phyloP scores from a whole-genome alignment of 1,284 basidiomycete species.

The Rhodotorula sp. region DNA sequence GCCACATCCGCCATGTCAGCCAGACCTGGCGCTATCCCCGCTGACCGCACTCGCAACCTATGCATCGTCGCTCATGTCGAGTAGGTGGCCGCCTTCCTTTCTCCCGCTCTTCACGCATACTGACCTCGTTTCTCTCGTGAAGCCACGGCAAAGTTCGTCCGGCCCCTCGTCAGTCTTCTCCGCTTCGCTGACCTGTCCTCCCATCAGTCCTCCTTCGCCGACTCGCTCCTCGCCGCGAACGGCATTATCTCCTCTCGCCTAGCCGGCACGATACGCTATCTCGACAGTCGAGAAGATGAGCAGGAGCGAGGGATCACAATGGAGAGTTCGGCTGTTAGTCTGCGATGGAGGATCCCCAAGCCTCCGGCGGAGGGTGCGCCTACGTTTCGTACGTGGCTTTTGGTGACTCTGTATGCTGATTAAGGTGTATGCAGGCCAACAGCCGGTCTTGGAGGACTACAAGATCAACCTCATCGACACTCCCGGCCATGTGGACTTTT shows the following conservation, averaged over 20 bases:
- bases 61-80: constrained; percentile 53
- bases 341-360: constrained; percentile 33
- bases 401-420: not conserved
- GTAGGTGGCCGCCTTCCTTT: constrained; percentile 14
- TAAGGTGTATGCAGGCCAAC: constrained; percentile 49
- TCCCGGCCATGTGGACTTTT: constrained; percentile 98
- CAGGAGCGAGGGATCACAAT: constrained; percentile 98
- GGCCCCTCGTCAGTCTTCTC: fast-evolving
- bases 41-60: constrained; percentile 24
- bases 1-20: not conserved
- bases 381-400: no score
- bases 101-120: no score
- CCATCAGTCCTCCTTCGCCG: constrained; percentile 66
- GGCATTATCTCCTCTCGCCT: constrained; percentile 93
- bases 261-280: constrained; percentile 93
- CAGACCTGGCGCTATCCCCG: constrained; percentile 8
- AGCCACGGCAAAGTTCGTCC: constrained; percentile 35
- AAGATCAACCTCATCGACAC: constrained; percentile 96
- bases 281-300: constrained; percentile 95
- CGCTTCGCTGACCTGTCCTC: not conserved
- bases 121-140: not conserved
- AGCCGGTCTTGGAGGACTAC: constrained; percentile 61
- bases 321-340: constrained; percentile 82
- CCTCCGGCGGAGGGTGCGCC: constrained; percentile 6
- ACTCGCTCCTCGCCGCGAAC: constrained; percentile 91